Evolutionary conservation across 2,329 filamentous ascomycete genomes (phyloP), one percentile per base, ranked within the genome.

Genomic region (Aspergillus sp.): DNA sequence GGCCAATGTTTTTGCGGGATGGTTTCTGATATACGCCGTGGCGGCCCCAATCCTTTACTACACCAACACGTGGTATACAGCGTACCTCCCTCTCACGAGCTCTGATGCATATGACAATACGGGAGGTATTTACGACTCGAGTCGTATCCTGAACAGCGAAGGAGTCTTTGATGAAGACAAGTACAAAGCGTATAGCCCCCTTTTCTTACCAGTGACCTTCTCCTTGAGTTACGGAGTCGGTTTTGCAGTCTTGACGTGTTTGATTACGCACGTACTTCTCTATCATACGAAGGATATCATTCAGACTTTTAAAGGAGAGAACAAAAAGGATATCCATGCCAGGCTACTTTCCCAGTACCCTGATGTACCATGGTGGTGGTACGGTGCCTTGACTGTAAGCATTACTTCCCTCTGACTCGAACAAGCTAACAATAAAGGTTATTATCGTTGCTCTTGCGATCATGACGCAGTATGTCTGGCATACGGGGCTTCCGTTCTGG

Each of bases 201-300:
- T 88, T 0, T 88, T 82, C 67, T 76, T 88, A 36, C 80, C 84
- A 0, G 80, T 85, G 0, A 86, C 87, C 64, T 88, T 78, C 59
- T 70, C 72, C 17, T 60, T 78, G 23, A 63, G 59, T 32, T 78
- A 89, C 65, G 86, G 85, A 1, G 73, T 88, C 7, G 84, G 83
- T 0, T 88, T 88, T 68, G 87, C 87, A 5, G 83, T 85, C n/a
- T 81, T 88, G 32, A 79, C 83, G 2, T 82, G 84, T 19, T 82
- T 70, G 8, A 56, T 68, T 17, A 62, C 61, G 5, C 69, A 69
- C 23, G 63, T 67, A 10, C 48, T 60, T 19, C 54, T 72, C 2
- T 66, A 65, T 52, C 63, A 71, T 52, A 55, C 61, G 32, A 63
- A 65, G 11, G 67, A 71, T 17, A 68, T 72, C 19, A 48, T 65